Evolutionary conservation across 2,329 filamentous ascomycete genomes (phyloP).

Genomic region (Ophidiomyces ophidiicola): DNA sequence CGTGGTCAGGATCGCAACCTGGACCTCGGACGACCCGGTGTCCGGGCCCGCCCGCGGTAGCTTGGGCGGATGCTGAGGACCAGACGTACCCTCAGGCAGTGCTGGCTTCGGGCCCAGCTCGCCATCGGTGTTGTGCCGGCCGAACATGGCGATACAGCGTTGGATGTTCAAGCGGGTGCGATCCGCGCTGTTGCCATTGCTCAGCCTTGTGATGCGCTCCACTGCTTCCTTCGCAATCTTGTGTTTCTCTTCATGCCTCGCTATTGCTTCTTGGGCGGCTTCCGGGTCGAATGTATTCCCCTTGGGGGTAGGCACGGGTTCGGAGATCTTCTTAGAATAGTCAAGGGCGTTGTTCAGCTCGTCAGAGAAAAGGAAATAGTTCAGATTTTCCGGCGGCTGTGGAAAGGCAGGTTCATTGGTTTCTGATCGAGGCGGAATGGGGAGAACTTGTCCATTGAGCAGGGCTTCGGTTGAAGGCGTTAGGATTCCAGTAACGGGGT

Average conservation of each 20-base stretch:
- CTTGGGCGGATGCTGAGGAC: slow-evolving; percentile 20
- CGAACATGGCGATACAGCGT: slow-evolving; percentile 76
- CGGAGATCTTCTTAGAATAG: slow-evolving; percentile 53
- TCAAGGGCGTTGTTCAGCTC: slow-evolving; percentile 57
- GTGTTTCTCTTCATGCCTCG: slow-evolving; percentile 45
- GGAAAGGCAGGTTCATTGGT: background rate
- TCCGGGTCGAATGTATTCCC: slow-evolving; percentile 28
- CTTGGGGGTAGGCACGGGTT: slow-evolving; percentile 25
- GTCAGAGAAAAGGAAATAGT: slow-evolving; percentile 61
- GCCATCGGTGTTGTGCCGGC: slow-evolving; percentile 75
- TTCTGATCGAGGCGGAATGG: slow-evolving; percentile 10
- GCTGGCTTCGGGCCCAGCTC: slow-evolving; percentile 49
- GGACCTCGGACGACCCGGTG: slow-evolving; percentile 93
- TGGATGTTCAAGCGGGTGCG: slow-evolving; percentile 69
- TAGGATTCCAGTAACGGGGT: slow-evolving; percentile 63
- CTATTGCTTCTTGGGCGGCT: slow-evolving; percentile 27
- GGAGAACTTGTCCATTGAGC: slow-evolving; percentile 40
- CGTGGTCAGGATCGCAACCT: slow-evolving; percentile 85
- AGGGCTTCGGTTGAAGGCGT: slow-evolving; percentile 80
- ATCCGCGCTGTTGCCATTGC: slow-evolving; percentile 67
- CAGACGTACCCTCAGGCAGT: slow-evolving; percentile 34
- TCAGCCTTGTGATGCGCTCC: slow-evolving; percentile 62
- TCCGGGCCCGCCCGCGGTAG: slow-evolving; percentile 68
- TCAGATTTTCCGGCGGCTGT: slow-evolving; percentile 25
- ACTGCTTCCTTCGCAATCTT: slow-evolving; percentile 62